Conservation (phyloP, 768 basidiomycete species). For the Coprinellus micaceus region DNA sequence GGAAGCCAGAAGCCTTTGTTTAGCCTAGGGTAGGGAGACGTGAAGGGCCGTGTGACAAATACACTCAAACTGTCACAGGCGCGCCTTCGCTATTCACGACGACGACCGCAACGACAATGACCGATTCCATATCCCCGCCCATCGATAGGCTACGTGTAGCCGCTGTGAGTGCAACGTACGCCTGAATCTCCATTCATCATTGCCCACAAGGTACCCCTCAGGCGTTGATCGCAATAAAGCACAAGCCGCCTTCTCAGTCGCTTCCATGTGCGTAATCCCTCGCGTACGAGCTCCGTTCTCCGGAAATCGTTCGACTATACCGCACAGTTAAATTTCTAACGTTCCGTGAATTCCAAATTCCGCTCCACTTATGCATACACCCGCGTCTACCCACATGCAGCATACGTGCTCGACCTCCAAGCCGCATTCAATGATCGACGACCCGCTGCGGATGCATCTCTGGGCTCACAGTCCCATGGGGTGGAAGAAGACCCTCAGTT, state of each 20-base stretch:
- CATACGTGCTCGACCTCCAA: constrained; percentile 42
- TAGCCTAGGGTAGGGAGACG: no score
- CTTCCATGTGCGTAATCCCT: constrained; percentile 32
- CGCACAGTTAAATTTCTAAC: no score
- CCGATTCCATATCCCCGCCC: not conserved
- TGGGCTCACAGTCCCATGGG: no score
- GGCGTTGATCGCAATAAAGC: constrained; percentile 45
- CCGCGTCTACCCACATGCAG: constrained; percentile 20
- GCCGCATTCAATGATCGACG: constrained; percentile 23
- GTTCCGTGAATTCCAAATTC: not conserved
- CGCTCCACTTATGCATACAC: not conserved
- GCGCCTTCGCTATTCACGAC: not conserved
- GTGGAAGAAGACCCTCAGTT: no score
- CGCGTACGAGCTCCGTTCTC: not conserved
- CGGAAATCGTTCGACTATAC: no score
- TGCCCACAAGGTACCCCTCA: constrained; percentile 13
- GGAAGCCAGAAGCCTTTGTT: no score
- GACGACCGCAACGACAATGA: not conserved
- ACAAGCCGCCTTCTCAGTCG: constrained; percentile 41
- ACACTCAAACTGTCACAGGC: not conserved
- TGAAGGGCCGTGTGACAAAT: no score
- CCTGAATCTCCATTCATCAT: not conserved
- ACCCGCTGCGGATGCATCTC: constrained; percentile 15
- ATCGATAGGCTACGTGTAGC: constrained; percentile 39
- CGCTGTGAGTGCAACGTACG: constrained; percentile 25